Evolutionary conservation across 805 yeast genomes (phyloP), one percentile per base, ranked within the genome.

Genomic region (Saccharomyces jurei): DNA sequence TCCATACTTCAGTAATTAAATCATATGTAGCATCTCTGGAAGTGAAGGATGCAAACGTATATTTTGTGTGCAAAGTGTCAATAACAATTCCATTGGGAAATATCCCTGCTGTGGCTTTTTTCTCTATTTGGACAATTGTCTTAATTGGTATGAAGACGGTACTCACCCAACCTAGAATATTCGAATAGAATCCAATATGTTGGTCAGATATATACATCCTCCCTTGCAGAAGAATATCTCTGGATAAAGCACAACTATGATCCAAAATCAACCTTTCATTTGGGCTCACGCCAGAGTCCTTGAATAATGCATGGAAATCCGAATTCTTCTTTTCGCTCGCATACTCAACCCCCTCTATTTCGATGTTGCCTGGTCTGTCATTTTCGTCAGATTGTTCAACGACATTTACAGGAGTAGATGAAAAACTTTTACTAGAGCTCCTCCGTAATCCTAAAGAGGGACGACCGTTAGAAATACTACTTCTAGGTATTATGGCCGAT

Each of bases 41-140:
- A 28, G 83, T 71, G 56, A 86, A 81, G 0, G 86, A 79, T 0
- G 89, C 89, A 73, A 86, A 86, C 0, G 77, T 75, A 63, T 80
- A 82, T 60, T 78, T 81, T 27, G 78, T 80, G 61, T 84, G 87
- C 50, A 83, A 69, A 0, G 90, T 85, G 54, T 80, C 77, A 25
- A 86, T 77, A 48, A 78, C 76, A 57, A 86, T 78, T 0, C 87
- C 89, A 63, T 85, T 86, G 5, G 89, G 89, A 56, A 86, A 83
- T 14, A 86, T 72, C 0, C 82, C 83, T 0, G 84, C 86, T 0
- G 89, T 84, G 14, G 80, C 76, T 64, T 77, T 81, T 66, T 84
- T 85, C 57, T 82, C 86, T 22, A 86, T 75, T 58, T 80, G 81
- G 30, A 83, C 76, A 25, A 86, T 81, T 59, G 85, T 87, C 53